Evolutionary conservation across 2,329 filamentous ascomycete species (phyloP), one percentile per base, ranked within the genome.

Genomic region (Pleurostoma richardsiae): DNA sequence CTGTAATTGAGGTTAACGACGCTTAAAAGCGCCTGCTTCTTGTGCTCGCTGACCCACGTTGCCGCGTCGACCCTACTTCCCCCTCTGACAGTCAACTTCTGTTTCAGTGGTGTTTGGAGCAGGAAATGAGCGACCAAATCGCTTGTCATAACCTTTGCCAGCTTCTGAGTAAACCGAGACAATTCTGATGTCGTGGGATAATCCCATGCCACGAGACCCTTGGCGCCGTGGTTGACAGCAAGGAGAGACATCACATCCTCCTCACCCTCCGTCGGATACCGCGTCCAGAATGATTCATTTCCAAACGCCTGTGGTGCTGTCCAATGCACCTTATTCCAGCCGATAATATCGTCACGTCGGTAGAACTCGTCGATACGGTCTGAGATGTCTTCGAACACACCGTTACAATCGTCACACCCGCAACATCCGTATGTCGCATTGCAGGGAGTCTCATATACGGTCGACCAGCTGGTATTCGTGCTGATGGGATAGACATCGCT

Each of bases 401-500:
- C 71, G 3, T 64, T 49, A 54, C 74, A 77, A 52, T 76, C 67
- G 47, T 78, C 75, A 52, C 75, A 78, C 6, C 74, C 75, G 51
- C 74, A 77, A 56, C 70, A 70, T 43, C 74, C 75, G 52, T 79
- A 78, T 0, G 74, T 78, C 2, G 56, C 51, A 53, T 79, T 78
- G 53, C 72, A 76, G 2, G 60, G 57, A 0, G 73, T 78, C 47
- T 66, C 58, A 56, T 72, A 78, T 4, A 62, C 62, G 2, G 58
- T 60, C 0, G 67, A 72, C 60, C 63, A 76, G 2, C 61, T 67
- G 0, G 70, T 66, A 51, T 77, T 74, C 40, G 70, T 69, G 4
- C 64, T 67, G 33, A 79, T 63, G 0, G 75, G 74, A 45, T 77
- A 79, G 0, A 71, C 66, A 48, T 79, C 75, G 43, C 69, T 66